Base-by-base conservation (phyloP, 352 stramenopile genomes). In the Aphanomyces invadans region DNA sequence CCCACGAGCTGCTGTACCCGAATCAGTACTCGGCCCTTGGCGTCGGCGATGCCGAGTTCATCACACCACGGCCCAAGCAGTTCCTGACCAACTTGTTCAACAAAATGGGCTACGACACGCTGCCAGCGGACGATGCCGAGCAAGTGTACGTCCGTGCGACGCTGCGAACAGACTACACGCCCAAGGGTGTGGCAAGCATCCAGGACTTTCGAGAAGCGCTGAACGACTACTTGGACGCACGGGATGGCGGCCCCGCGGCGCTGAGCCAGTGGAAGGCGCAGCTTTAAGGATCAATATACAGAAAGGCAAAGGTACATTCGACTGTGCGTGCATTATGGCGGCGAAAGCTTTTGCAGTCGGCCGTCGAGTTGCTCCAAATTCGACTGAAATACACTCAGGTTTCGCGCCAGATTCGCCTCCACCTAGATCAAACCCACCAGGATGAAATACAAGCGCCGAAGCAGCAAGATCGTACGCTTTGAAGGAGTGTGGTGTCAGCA, bases 21-120 rank as follows among this genome's bases (percentile, higher is more conserved):
- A 80, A 89, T 32, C 69, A 89, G 62, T 95, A 96, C 70, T 77
- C 84, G 17, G 81, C 76, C 9, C 79, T 86, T 53, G 88, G 88
- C 29, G 77, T 97, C 31, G 68, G 79, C 44, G 88, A 97, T 62
- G 76, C 78, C 31, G 89, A 97, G 74, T 96, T 97, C 61, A 70
- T 74, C 21, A 76, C 88, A 54, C 76, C 80, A 15, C 72, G 84
- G 12, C 73, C 79, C 31, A 73, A 76, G 28, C 77, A 77, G 48
- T 81, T 90, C 60, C 62, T 96, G 19, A 73, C 78, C 23, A 71
- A 79, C 29, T 48, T 86, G n/a, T 83, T 87, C 33, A 65, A 73
- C 29, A 77, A 79, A 63, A 70, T 86, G 42, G 77, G 76, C 9
- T 70, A 75, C 26, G 36, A 42, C 36, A 67, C 79, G 54, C 59